A percentile compares a stretch with the other conserved stretches of the same genome.
Evolutionary conservation across 2,329 filamentous ascomycete species (phyloP).

Genomic region (Ophiosphaerella herpotricha): DNA sequence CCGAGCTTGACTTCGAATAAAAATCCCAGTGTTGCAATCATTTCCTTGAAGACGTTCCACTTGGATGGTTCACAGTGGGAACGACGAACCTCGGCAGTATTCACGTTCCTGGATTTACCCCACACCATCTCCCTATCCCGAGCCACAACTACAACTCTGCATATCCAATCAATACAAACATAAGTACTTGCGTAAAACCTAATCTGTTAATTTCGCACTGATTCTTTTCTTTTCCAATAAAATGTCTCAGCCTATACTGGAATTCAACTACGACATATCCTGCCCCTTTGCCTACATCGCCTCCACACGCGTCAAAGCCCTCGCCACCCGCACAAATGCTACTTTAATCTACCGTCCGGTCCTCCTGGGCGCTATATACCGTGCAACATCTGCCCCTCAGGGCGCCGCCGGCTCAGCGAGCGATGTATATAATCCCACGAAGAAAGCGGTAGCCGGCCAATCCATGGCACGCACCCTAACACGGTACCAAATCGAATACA

Average conservation of each 20-base stretch:
- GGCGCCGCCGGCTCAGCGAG: constrained; percentile 42
- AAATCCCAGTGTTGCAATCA: too few species aligned
- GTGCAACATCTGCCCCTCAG: constrained; percentile 41
- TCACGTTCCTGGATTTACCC: too few species aligned
- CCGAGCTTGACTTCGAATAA: too few species aligned
- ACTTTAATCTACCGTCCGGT: constrained; percentile 35
- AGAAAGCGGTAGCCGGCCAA: constrained; percentile 33
- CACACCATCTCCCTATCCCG: too few species aligned
- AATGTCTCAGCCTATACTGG: constrained; percentile 22
- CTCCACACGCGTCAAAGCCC: constrained; percentile 36
- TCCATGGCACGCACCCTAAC: constrained; percentile 38
- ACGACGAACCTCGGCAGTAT: too few species aligned
- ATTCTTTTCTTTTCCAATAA: background rate
- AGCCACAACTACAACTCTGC: too few species aligned
- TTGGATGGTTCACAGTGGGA: too few species aligned
- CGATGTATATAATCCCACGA: constrained; percentile 42
- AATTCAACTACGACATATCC: constrained; percentile 43
- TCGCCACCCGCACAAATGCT: constrained; percentile 33
- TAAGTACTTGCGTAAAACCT: too few species aligned
- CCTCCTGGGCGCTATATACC: constrained; percentile 44
- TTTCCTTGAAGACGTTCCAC: too few species aligned
- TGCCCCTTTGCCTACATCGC: constrained; percentile 47
- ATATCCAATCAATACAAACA: too few species aligned
- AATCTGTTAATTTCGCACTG: too few species aligned
- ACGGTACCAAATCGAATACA: constrained; percentile 35